Conservation (phyloP, 306 rosid species). For the Hylodesmum podocarpum region DNA sequence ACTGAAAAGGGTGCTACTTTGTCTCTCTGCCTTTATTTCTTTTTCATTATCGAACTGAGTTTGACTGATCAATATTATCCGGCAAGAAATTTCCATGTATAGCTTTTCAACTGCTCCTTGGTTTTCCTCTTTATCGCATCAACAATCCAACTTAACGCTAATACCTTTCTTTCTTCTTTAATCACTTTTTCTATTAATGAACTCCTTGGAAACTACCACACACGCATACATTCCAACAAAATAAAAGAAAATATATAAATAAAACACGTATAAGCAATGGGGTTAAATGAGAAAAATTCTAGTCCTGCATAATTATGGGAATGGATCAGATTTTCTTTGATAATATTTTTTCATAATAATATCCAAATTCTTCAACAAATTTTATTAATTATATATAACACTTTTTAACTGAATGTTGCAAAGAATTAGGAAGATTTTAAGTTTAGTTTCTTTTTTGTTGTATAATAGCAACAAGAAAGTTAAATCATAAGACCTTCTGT, state of each 20-base stretch:
- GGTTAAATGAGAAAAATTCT: background rate
- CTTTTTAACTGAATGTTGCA: too few species aligned
- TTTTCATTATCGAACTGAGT: conserved; percentile 42
- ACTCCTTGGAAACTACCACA: conserved; percentile 63
- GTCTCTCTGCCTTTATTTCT: conserved; percentile 52
- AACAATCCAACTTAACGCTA: conserved; percentile 52
- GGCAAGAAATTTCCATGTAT: conserved; percentile 60
- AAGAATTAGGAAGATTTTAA: too few species aligned
- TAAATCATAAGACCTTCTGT: too few species aligned
- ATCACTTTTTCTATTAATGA: conserved; percentile 14
- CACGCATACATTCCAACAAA: conserved; percentile 17
- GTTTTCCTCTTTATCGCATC: conserved; percentile 71
- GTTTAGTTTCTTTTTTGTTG: too few species aligned
- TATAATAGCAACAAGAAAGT: too few species aligned
- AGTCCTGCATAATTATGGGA: too few species aligned
- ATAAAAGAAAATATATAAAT: background rate
- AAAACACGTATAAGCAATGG: background rate
- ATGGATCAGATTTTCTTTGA: too few species aligned
- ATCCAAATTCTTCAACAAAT: too few species aligned
- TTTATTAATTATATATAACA: too few species aligned
- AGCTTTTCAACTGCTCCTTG: conserved; percentile 62
- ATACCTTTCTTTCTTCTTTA: conserved; percentile 27
- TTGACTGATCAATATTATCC: conserved; percentile 47
- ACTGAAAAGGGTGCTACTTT: conserved; percentile 63
- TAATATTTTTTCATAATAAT: too few species aligned